Conservation (phyloP, 257 asterid genomes). For the Solanum corneliomulleri region DNA sequence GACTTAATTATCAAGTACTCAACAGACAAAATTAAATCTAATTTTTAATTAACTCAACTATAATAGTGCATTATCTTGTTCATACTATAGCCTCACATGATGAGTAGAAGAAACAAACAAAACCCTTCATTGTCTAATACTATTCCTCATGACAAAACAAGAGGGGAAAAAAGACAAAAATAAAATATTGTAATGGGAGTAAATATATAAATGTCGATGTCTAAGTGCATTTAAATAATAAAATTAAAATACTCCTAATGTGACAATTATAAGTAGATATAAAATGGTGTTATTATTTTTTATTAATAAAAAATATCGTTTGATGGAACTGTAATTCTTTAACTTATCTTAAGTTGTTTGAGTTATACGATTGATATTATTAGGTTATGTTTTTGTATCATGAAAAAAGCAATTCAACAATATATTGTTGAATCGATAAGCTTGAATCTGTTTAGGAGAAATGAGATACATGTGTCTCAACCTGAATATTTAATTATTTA, state of each 20-base stretch:
- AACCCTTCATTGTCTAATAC: background rate
- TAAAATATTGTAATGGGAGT: background rate
- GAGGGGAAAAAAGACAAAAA: background rate
- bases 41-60: background rate
- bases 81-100: background rate
- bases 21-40: background rate
- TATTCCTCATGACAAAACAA: background rate
- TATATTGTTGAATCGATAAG: background rate
- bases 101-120: background rate
- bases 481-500: too few relatives aligned
- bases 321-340: background rate
- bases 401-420: background rate
- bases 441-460: background rate
- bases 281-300: background rate
- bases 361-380: too few relatives aligned
- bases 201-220: background rate
- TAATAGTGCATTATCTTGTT: background rate
- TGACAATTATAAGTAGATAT: background rate
- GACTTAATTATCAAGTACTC: conserved; percentile 21
- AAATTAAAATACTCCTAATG: background rate
- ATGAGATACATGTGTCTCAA: background rate
- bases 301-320: background rate
- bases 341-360: background rate
- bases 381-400: too few relatives aligned
- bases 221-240: background rate